A percentile compares a stretch with the other conserved stretches of the same genome.
Evolutionary conservation across 2,329 filamentous ascomycete genomes (phyloP).

Genomic region (Sporothrix mexicana): DNA sequence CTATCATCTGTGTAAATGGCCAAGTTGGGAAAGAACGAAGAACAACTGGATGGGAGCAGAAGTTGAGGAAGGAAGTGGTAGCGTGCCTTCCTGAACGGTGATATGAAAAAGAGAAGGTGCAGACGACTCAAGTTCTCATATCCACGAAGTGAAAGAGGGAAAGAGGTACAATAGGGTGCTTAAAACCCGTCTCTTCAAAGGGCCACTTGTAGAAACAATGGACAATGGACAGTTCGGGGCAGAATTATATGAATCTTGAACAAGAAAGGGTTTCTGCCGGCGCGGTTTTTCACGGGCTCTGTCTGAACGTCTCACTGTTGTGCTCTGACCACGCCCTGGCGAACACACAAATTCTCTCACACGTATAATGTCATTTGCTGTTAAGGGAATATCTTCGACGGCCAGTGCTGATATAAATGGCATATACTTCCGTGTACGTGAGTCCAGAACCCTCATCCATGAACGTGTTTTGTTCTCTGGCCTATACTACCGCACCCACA

Average conservation of each 20-base stretch:
- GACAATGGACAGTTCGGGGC: background rate
- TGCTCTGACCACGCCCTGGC: background rate
- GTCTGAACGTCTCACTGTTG: background rate
- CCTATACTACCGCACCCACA: constrained; percentile 16
- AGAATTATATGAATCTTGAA: constrained; percentile 5
- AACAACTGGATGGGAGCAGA: background rate
- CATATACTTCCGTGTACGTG: background rate
- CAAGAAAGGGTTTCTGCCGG: background rate
- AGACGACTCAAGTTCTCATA: background rate
- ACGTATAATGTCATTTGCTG: background rate
- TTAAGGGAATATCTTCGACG: background rate
- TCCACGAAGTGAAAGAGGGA: background rate
- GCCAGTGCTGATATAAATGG: background rate
- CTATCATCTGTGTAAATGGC: constrained; percentile 16
- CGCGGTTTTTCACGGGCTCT: background rate
- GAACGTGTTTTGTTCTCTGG: constrained; percentile 1
- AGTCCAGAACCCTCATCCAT: background rate
- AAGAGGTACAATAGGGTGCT: background rate
- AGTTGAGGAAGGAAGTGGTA: constrained; percentile 6
- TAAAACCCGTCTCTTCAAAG: background rate
- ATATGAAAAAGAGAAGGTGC: constrained; percentile 5
- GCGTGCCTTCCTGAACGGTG: constrained; percentile 14
- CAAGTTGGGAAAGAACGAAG: constrained; percentile 20
- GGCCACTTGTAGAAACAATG: too few species aligned
- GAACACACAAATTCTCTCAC: constrained; percentile 3